A percentile compares a stretch with the other conserved stretches of the same genome.
Conservation (phyloP, 2,329 filamentous ascomycete genomes). For the Talaromyces sp. region DNA sequence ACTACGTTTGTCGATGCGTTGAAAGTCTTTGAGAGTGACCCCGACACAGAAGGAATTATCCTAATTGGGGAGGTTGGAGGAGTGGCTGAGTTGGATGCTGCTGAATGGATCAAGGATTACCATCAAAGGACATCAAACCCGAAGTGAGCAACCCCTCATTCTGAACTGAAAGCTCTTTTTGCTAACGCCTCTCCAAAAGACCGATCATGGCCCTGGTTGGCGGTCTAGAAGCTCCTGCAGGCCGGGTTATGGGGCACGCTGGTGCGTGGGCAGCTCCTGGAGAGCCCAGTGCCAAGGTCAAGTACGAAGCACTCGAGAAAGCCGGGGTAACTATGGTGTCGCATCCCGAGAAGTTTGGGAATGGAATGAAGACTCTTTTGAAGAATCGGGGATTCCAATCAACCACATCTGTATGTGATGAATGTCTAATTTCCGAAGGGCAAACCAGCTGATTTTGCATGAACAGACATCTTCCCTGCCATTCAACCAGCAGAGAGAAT, state of each 20-base stretch:
- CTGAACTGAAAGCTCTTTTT: not conserved
- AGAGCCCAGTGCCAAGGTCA: slow-evolving; percentile 60
- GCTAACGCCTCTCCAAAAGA: slow-evolving; percentile 28
- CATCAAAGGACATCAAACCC: slow-evolving; percentile 51
- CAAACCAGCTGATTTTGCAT: slow-evolving; percentile 1
- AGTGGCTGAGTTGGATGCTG: slow-evolving; percentile 63
- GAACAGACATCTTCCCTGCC: slow-evolving; percentile 18
- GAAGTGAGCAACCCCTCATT: slow-evolving; percentile 49
- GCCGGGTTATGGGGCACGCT: slow-evolving; percentile 72
- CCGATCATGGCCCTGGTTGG: slow-evolving; percentile 69
- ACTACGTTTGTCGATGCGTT: slow-evolving; percentile 70
- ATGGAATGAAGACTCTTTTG: slow-evolving; percentile 60
- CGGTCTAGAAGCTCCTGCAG: slow-evolving; percentile 58
- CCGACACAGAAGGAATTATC: slow-evolving; percentile 65
- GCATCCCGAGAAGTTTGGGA: slow-evolving; percentile 70
- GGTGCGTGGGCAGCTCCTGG: slow-evolving; percentile 66
- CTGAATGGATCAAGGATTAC: slow-evolving; percentile 68
- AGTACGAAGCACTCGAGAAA: slow-evolving; percentile 60
- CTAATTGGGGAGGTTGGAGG: slow-evolving; percentile 70
- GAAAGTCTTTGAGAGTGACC: slow-evolving; percentile 60
- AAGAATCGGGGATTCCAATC: slow-evolving; percentile 28
- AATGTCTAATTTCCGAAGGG: slow-evolving; percentile 1
- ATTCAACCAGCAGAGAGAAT: slow-evolving; percentile 41
- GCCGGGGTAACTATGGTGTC: slow-evolving; percentile 66
- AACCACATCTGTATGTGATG: slow-evolving; percentile 16